These are phyloP conservation scores for Psilocybe sp. DNA, from an alignment of 768 basidiomycete species.

Conservation along the genomic window DNA sequence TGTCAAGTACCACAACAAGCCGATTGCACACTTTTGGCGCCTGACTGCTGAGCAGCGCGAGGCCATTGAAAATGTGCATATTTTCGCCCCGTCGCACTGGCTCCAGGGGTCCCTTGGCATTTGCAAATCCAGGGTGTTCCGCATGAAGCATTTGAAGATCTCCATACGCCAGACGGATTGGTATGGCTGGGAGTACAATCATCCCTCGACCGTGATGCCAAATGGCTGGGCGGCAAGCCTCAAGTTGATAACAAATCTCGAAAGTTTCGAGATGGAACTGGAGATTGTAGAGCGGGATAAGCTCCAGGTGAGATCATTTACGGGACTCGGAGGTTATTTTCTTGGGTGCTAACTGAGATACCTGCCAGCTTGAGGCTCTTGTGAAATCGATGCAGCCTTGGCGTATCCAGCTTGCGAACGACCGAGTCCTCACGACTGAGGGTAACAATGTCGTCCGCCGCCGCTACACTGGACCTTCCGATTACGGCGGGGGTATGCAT, in stretches of 20 bases:
- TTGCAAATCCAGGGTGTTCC: not conserved
- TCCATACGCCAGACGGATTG: slow-evolving; percentile 12
- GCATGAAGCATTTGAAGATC: slow-evolving; percentile 2
- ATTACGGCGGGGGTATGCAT: no score
- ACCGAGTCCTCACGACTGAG: no score
- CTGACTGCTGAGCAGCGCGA: slow-evolving; percentile 5
- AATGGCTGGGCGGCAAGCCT: slow-evolving; percentile 2
- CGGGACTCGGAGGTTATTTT: no score
- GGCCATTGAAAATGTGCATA: slow-evolving; percentile 6
- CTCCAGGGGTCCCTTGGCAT: not conserved
- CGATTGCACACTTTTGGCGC: not conserved
- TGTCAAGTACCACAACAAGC: not conserved
- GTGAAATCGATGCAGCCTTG: no score
- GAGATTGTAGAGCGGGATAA: slow-evolving; percentile 9
- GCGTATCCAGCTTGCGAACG: no score
- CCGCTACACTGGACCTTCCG: no score
- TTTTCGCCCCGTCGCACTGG: slow-evolving; percentile 6
- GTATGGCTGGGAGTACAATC: slow-evolving; percentile 5
- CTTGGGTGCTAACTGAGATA: no score
- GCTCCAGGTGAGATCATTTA: slow-evolving; percentile 4
- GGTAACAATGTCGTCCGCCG: no score
- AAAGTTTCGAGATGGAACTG: slow-evolving; percentile 7
- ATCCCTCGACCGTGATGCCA: not conserved
- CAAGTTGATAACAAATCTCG: not conserved
- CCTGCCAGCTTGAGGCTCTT: no score